phyloP scores from a whole-genome alignment of 768 basidiomycete genomes.

The Amanita fuliginea region DNA sequence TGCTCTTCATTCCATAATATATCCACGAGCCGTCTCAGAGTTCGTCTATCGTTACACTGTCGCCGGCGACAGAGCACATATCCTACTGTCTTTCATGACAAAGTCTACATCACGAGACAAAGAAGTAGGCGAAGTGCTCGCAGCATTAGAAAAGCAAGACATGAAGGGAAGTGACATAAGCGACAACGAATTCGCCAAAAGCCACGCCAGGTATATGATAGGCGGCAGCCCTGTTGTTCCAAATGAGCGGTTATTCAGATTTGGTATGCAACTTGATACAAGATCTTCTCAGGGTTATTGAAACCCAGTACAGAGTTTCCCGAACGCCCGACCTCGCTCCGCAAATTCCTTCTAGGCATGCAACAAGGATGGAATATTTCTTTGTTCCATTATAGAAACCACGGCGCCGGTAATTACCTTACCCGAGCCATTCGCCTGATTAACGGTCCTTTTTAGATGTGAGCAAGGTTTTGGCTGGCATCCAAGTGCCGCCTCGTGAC shows the following conservation, averaged over 20 bases:
- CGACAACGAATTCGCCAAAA: conserved; percentile 93
- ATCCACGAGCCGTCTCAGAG: conserved; percentile 89
- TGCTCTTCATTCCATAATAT: conserved; percentile 74
- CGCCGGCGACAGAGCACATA: conserved; percentile 60
- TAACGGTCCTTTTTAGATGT: conserved; percentile 44
- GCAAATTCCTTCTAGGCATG: conserved; percentile 79
- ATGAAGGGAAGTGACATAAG: conserved; percentile 88
- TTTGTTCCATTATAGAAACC: conserved; percentile 96
- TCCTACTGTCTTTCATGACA: conserved; percentile 87
- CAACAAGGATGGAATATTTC: conserved; percentile 89
- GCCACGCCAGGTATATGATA: conserved; percentile 89
- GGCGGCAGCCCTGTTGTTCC: conserved; percentile 72
- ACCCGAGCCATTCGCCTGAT: not conserved
- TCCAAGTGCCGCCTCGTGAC: conserved; percentile 76
- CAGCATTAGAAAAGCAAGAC: conserved; percentile 46
- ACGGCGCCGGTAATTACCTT: conserved; percentile 72
- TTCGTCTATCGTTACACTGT: conserved; percentile 87
- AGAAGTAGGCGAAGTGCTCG: conserved; percentile 58
- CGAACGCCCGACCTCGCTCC: conserved; percentile 84
- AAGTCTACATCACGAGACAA: conserved; percentile 43
- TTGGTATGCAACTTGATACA: conserved; percentile 48
- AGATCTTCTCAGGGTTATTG: not conserved
- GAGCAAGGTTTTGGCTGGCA: conserved; percentile 86
- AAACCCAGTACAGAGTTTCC: conserved; percentile 66
- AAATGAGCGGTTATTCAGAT: conserved; percentile 85